These are phyloP conservation scores for Aspergillus brunneoviolaceus DNA, from an alignment of 2,329 filamentous ascomycete genomes.

Conservation along the genomic window DNA sequence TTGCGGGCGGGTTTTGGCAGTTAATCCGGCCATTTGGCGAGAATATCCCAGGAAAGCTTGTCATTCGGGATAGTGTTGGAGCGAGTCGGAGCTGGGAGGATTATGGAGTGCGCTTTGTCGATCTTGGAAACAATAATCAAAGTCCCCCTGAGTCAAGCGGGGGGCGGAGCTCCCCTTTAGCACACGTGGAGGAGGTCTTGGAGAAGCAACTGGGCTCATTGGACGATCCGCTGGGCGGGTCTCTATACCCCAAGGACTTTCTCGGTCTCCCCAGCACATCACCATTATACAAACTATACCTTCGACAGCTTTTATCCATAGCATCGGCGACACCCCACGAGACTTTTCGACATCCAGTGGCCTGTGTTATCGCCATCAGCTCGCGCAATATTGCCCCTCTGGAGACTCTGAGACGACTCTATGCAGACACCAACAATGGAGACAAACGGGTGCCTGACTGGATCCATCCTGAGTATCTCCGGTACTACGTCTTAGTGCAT, in stretches of 20 bases:
- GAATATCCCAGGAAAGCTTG: conserved; percentile 79
- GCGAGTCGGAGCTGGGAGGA: conserved; percentile 82
- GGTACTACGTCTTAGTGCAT: conserved; percentile 95
- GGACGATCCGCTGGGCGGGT: conserved; percentile 53
- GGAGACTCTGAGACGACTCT: conserved; percentile 80
- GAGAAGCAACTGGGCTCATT: conserved; percentile 75
- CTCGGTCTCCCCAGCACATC: conserved; percentile 53
- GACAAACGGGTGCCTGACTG: conserved; percentile 73
- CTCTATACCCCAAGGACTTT: conserved; percentile 32
- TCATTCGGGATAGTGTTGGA: conserved; percentile 85
- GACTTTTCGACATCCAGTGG: conserved; percentile 91
- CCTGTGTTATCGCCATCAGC: conserved; percentile 91
- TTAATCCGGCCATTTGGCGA: conserved; percentile 90
- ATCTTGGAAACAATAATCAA: conserved; percentile 54
- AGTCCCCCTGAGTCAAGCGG: conserved; percentile 36
- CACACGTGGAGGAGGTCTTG: conserved; percentile 76
- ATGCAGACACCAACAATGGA: conserved; percentile 78
- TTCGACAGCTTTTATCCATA: conserved; percentile 78
- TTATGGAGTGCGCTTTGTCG: conserved; percentile 82
- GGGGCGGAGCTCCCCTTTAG: conserved; percentile 38
- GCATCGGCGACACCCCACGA: conserved; percentile 79
- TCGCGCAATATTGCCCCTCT: conserved; percentile 81
- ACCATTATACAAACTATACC: conserved; percentile 80
- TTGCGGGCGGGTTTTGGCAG: conserved; percentile 77
- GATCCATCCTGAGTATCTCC: conserved; percentile 87